A percentile compares a stretch with the other conserved stretches of the same genome.
These are phyloP conservation scores for Diphasiastrum complanatum DNA, from an alignment of 83 land plant genomes.

Conservation along the genomic window DNA sequence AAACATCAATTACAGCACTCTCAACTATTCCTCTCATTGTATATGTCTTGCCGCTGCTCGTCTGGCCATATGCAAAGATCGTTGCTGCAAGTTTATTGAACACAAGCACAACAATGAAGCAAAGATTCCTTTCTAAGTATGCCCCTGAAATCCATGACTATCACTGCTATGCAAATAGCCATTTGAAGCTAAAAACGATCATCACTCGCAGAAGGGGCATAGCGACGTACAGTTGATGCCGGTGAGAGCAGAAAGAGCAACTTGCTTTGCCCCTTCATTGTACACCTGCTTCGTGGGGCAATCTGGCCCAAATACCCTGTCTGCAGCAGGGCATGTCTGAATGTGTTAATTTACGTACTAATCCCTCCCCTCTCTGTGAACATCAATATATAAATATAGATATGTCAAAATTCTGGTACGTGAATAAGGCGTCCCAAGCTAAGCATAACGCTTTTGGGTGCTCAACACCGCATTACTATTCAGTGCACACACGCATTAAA, in stretches of 20 bases:
- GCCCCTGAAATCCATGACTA: background rate
- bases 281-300: constrained; percentile 12
- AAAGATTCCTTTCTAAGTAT: background rate
- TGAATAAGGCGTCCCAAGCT: too few species aligned
- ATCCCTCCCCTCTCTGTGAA: too few species aligned
- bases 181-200: background rate
- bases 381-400: too few species aligned
- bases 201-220: too few species aligned
- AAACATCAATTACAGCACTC: constrained; percentile 17
- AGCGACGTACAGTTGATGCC: constrained; percentile 14
- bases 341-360: too few species aligned
- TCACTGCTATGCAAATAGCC: background rate
- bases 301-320: constrained; percentile 20
- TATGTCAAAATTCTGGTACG: too few species aligned
- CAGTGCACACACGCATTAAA: too few species aligned
- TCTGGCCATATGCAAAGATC: constrained; percentile 26
- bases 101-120: background rate
- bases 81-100: constrained; percentile 19
- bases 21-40: constrained; percentile 31
- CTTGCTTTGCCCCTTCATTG: constrained; percentile 21
- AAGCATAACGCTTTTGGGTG: too few species aligned
- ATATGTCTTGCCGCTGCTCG: constrained; percentile 67
- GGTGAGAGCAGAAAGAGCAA: constrained; percentile 19
- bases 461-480: too few species aligned
- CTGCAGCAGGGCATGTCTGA: constrained; percentile 1